Evolutionary conservation across 2,329 filamentous ascomycete genomes (phyloP).

Genomic region (Stromatinia cepivora): DNA sequence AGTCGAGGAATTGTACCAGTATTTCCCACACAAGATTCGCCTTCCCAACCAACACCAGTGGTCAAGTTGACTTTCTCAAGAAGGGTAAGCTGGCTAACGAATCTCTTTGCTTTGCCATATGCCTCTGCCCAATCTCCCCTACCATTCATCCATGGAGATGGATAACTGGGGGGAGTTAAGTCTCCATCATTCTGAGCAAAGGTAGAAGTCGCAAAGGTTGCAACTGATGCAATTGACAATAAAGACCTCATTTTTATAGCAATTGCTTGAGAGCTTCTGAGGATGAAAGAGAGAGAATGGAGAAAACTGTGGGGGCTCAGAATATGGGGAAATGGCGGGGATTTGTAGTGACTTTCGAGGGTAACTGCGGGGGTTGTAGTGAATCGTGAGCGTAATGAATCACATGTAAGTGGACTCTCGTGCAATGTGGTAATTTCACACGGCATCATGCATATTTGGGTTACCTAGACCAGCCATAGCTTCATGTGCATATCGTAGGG

Average conservation of each 20-base stretch:
- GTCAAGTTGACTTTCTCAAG: conserved; percentile 93
- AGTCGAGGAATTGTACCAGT: conserved; percentile 40
- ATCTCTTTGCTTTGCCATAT: conserved; percentile 65
- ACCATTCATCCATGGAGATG: conserved; percentile 41
- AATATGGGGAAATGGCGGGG: background rate
- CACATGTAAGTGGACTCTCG: background rate
- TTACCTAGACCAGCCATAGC: conserved; percentile 15
- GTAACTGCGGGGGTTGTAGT: background rate
- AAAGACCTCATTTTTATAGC: conserved; percentile 32
- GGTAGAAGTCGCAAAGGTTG: conserved; percentile 28
- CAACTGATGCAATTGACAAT: conserved; percentile 27
- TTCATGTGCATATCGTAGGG: background rate
- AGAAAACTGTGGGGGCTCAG: background rate
- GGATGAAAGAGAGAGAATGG: background rate
- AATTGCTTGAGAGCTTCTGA: background rate
- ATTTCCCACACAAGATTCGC: conserved; percentile 40
- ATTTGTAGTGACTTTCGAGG: background rate
- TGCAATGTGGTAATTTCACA: conserved; percentile 7
- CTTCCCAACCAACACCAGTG: conserved; percentile 63
- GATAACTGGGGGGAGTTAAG: conserved; percentile 39
- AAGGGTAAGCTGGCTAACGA: conserved; percentile 74
- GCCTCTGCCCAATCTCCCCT: conserved; percentile 61
- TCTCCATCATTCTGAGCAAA: conserved; percentile 34
- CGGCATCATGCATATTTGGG: conserved; percentile 20
- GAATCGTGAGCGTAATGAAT: background rate